These are phyloP conservation scores for Circinella minor DNA, from an alignment of 371 early-diverging fungal species.

Conservation along the genomic window DNA sequence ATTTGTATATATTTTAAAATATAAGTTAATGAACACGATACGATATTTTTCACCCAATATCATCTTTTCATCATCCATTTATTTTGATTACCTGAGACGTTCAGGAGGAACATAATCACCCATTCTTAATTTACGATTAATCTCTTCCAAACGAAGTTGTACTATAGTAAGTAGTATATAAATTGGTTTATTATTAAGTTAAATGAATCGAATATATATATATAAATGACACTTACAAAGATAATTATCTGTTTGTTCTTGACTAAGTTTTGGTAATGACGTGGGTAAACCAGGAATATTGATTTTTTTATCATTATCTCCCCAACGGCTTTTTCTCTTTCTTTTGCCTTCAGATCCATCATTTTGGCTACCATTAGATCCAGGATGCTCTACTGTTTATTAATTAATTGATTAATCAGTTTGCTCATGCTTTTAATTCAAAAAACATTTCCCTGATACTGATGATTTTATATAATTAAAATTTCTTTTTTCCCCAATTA, in stretches of 20 bases:
- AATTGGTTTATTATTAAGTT: too few species aligned
- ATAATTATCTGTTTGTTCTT: constrained; percentile 85
- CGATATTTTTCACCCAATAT: background rate
- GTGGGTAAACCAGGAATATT: constrained; percentile 83
- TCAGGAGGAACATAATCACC: constrained; percentile 86
- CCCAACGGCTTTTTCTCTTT: constrained; percentile 87
- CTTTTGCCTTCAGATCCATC: constrained; percentile 34
- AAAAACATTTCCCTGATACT: background rate
- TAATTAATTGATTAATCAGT: background rate
- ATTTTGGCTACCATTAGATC: constrained; percentile 15
- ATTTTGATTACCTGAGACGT: constrained; percentile 57
- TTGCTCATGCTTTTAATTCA: background rate
- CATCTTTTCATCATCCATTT: background rate
- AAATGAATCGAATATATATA: background rate
- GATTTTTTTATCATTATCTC: constrained; percentile 72
- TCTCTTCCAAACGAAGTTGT: constrained; percentile 90
- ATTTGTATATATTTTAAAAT: background rate
- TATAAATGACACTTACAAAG: constrained; percentile 56
- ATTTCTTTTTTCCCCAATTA: too few species aligned
- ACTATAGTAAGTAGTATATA: constrained; percentile 39
- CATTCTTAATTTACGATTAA: constrained; percentile 77
- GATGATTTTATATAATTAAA: too few species aligned
- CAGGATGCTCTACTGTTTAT: background rate
- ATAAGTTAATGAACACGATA: background rate
- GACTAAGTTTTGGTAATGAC: constrained; percentile 75